Base-by-base conservation (phyloP, 768 basidiomycete genomes). In the Lanmaoa pseudosensibilis region DNA sequence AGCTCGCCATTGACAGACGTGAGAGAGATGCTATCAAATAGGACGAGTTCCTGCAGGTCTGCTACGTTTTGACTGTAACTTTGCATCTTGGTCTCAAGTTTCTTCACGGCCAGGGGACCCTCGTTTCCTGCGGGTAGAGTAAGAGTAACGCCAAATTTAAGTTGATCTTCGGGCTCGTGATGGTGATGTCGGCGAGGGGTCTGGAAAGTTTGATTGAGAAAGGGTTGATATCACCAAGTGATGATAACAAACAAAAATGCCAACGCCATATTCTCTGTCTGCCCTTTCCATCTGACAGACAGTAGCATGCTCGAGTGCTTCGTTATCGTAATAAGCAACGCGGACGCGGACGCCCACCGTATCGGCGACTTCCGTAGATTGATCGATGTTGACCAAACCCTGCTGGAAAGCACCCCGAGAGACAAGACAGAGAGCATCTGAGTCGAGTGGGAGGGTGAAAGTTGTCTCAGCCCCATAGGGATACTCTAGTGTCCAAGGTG, bases 11-110 rank as follows among this genome's bases (percentile, higher is more conserved):
- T 77, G 8, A 69, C 63, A 25, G 76, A 74, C 44, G 46, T 55
- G 21, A 83, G 60, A 32, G 62, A 62, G 27, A 83, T 58, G 0
- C 50, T 51, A 4, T 73, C 67, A 50, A 84, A 83, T 0, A 69
- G 32, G 12, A 78, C 69, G 2, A 65, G 64, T 25, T 67, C 59
- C 23, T 58, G 59, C 16, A 82, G 65, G 12, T 75, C 63, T 16
- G 61, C 70, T 4, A 84, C 51, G 12, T 58, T 55, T 21, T 83
- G 77, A 36, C 44, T 51, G 41, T 76, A 79, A 55, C 75, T 74
- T 15, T 70, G 72, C 36, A 81, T 53, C 36, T 73, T 65, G 5
- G 81, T 82, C 54, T 75, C 71, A 27, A 84, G 73, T 5, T 62
- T 64, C 50, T 78, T 75, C 60, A 85, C 73, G 3, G 60, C 50